Percentiles rank a stretch among this genome's conserved stretches.
phyloP scores from a whole-genome alignment of 768 basidiomycete species.

The Arthromyces matolae region DNA sequence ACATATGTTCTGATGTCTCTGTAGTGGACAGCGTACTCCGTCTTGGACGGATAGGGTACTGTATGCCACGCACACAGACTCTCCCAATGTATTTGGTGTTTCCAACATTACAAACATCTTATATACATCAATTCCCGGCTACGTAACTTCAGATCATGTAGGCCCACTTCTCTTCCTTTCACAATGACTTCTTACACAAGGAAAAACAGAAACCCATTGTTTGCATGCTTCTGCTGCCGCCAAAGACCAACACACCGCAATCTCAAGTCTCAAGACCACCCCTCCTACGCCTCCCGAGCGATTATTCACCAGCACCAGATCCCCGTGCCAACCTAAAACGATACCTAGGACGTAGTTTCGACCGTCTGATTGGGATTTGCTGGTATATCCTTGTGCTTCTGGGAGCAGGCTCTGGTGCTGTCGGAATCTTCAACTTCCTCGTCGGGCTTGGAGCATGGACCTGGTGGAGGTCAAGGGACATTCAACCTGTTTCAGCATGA shows the following conservation, averaged over 20 bases:
- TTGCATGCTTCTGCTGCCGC: slow-evolving; percentile 58
- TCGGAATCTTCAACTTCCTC: slow-evolving; percentile 71
- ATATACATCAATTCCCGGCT: slow-evolving; percentile 79
- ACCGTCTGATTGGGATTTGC: slow-evolving; percentile 68
- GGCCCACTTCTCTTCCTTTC: neutral
- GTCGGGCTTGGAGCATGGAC: slow-evolving; percentile 64
- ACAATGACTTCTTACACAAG: neutral
- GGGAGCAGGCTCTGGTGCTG: slow-evolving; percentile 70
- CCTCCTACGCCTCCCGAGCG: slow-evolving; percentile 45
- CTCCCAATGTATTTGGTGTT: slow-evolving; percentile 43
- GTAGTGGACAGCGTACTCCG: slow-evolving; percentile 67
- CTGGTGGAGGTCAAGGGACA: slow-evolving; percentile 44
- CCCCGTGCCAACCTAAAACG: slow-evolving; percentile 52
- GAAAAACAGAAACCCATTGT: slow-evolving; percentile 78
- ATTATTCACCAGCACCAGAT: slow-evolving; percentile 53
- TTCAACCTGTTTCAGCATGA: slow-evolving; percentile 6
- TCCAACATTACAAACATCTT: slow-evolving; percentile 61
- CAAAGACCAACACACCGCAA: slow-evolving; percentile 23
- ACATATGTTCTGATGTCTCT: slow-evolving; percentile 7
- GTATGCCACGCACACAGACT: slow-evolving; percentile 74
- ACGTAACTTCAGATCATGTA: slow-evolving; percentile 90
- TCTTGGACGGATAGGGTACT: slow-evolving; percentile 94
- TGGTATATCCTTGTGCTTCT: slow-evolving; percentile 77
- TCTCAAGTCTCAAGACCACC: slow-evolving; percentile 30
- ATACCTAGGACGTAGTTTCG: slow-evolving; percentile 61